A percentile compares a stretch with the other conserved stretches of the same genome.
Evolutionary conservation across 2,329 filamentous ascomycete species (phyloP).

Genomic region (Penicillium sp.): DNA sequence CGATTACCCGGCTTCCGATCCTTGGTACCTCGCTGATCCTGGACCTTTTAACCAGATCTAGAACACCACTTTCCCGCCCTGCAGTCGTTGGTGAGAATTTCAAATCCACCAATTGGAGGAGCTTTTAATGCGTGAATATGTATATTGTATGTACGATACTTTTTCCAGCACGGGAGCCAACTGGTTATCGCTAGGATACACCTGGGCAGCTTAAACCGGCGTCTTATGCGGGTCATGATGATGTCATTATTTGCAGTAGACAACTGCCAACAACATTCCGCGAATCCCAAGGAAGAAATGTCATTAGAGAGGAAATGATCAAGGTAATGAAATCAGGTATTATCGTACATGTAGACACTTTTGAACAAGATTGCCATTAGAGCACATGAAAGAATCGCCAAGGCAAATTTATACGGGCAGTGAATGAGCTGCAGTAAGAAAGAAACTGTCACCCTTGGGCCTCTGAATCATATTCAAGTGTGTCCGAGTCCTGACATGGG

Average conservation of each 20-base stretch:
- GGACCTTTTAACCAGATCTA: too few species aligned
- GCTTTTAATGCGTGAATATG: too few species aligned
- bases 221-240: background rate
- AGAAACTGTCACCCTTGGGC: conserved; percentile 3
- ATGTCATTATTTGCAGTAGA: background rate
- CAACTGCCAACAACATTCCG: background rate
- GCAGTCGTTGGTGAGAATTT: too few species aligned
- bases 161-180: too few species aligned
- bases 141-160: too few species aligned
- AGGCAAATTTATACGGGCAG: conserved; percentile 11
- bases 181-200: too few species aligned
- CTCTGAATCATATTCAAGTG: background rate
- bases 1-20: too few species aligned
- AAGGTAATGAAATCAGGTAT: conserved; percentile 3
- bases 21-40: too few species aligned
- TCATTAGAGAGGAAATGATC: conserved; percentile 18
- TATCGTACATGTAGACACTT: conserved; percentile 18
- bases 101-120: too few species aligned
- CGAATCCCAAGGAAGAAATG: background rate
- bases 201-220: too few species aligned
- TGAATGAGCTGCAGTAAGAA: background rate
- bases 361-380: background rate
- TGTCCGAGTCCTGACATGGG: too few species aligned
- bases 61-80: too few species aligned
- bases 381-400: conserved; percentile 12